Percentiles rank a stretch among this genome's conserved stretches.
Conservation (phyloP, 805 yeast genomes). For the Saturnispora ahearnii region DNA sequence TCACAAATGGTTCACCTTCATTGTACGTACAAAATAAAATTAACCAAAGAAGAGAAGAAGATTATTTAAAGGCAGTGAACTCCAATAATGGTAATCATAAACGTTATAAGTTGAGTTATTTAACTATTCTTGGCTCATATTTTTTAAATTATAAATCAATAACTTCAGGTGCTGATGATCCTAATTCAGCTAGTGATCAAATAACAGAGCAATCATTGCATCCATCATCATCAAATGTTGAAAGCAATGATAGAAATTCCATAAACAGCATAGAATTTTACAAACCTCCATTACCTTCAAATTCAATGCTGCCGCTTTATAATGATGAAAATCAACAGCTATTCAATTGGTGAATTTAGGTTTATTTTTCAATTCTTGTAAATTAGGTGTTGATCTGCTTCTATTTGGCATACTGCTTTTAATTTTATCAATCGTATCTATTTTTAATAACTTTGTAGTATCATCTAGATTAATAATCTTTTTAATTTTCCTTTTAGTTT, state of each 20-base stretch:
- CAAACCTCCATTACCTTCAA: not conserved
- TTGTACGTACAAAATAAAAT: not conserved
- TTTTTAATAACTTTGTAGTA: constrained; percentile 1
- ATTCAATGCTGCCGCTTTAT: not conserved
- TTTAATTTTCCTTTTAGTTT: constrained; percentile 1
- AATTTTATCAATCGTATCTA: constrained; percentile 6
- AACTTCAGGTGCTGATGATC: not conserved
- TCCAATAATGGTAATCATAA: not conserved
- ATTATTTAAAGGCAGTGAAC: not conserved
- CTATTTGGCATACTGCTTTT: constrained; percentile 4
- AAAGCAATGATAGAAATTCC: not conserved
- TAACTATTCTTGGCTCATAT: not conserved
- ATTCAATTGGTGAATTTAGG: not conserved
- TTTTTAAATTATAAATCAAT: not conserved
- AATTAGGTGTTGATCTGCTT: constrained; percentile 6
- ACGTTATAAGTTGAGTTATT: not conserved
- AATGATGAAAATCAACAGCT: constrained; percentile 1
- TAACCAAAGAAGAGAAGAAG: not conserved
- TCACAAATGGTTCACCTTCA: constrained; percentile 1
- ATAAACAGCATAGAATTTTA: not conserved
- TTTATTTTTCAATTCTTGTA: not conserved
- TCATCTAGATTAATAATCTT: not conserved
- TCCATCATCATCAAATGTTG: not conserved
- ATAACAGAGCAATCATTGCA: not conserved
- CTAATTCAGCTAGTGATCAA: not conserved